These are phyloP conservation scores for Yarrowia divulgata DNA, from an alignment of 805 yeast genomes.

Conservation along the genomic window DNA sequence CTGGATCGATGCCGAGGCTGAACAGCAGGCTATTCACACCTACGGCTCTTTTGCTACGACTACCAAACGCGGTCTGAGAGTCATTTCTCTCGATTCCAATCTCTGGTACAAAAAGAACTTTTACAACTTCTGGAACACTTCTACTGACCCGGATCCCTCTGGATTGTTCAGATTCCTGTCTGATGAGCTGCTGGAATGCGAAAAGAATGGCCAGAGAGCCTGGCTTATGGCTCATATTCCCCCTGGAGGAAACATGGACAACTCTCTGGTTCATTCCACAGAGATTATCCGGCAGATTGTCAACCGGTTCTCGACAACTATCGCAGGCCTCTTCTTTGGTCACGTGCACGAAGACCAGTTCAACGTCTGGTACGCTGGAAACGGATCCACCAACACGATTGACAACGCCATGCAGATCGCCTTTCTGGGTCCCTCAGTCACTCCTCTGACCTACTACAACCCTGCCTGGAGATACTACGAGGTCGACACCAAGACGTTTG, in stretches of 20 bases:
- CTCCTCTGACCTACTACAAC: slow-evolving; percentile 65
- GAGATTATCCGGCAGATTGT: slow-evolving; percentile 62
- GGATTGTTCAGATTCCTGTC: slow-evolving; percentile 69
- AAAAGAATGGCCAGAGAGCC: slow-evolving; percentile 64
- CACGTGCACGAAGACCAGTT: slow-evolving; percentile 76
- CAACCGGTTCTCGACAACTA: slow-evolving; percentile 69
- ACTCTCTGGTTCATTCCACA: slow-evolving; percentile 68
- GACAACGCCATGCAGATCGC: slow-evolving; percentile 61
- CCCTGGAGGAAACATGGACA: slow-evolving; percentile 54
- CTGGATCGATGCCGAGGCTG: slow-evolving; percentile 54
- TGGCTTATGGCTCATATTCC: slow-evolving; percentile 80
- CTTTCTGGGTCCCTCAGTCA: slow-evolving; percentile 70
- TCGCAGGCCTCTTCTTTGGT: slow-evolving; percentile 74
- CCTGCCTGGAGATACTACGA: slow-evolving; percentile 79
- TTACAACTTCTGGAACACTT: slow-evolving; percentile 58
- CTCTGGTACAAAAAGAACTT: slow-evolving; percentile 70
- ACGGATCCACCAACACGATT: slow-evolving; percentile 51
- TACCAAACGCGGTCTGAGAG: slow-evolving; percentile 64
- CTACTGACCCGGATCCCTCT: slow-evolving; percentile 63
- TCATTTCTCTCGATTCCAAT: slow-evolving; percentile 70
- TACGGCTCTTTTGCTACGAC: slow-evolving; percentile 68
- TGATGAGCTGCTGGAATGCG: slow-evolving; percentile 68
- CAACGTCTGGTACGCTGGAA: slow-evolving; percentile 61
- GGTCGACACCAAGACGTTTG: slow-evolving; percentile 67
- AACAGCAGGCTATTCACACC: slow-evolving; percentile 51